A percentile compares a stretch with the other conserved stretches of the same genome.
These are phyloP conservation scores for Coemansia sp. DNA, from an alignment of 192 early-diverging fungal genomes.

Conservation along the genomic window DNA sequence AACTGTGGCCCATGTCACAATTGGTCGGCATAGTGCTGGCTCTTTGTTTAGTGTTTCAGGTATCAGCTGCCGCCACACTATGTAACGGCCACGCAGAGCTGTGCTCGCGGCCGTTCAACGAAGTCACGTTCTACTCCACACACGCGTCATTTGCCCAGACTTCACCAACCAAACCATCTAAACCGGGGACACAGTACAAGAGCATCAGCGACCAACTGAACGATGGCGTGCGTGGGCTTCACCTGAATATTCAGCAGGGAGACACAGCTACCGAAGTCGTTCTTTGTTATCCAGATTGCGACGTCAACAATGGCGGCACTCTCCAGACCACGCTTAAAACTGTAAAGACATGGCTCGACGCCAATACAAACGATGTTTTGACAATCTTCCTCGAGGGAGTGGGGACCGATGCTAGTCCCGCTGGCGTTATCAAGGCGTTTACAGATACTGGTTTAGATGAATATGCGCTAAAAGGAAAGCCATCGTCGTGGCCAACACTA, in stretches of 20 bases:
- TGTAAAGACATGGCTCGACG: conserved; percentile 41
- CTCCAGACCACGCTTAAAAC: conserved; percentile 29
- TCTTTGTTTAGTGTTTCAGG: conserved; percentile 22
- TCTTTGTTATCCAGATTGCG: conserved; percentile 45
- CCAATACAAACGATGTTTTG: conserved; percentile 41
- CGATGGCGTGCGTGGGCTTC: conserved; percentile 49
- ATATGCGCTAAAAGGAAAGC: conserved; percentile 33
- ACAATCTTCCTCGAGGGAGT: conserved; percentile 45
- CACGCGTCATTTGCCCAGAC: conserved; percentile 47
- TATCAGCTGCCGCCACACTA: conserved; percentile 8
- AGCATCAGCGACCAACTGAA: conserved; percentile 39
- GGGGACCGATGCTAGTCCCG: conserved; percentile 22
- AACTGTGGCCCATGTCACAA: conserved; percentile 10
- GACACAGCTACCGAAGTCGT: conserved; percentile 20
- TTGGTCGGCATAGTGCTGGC: conserved; percentile 9
- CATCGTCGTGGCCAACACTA: conserved; percentile 38
- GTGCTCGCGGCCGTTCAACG: conserved; percentile 44
- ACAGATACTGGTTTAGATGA: conserved; percentile 30
- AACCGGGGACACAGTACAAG: conserved; percentile 46
- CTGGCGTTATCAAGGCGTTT: conserved; percentile 34
- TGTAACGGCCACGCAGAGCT: conserved; percentile 50
- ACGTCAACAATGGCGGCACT: conserved; percentile 39
- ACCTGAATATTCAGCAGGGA: conserved; percentile 40
- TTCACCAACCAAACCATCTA: conserved; percentile 9
- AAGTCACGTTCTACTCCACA: conserved; percentile 36